These are phyloP conservation scores for Lanmaoa pseudosensibilis DNA, from an alignment of 768 basidiomycete species.

Conservation along the genomic window DNA sequence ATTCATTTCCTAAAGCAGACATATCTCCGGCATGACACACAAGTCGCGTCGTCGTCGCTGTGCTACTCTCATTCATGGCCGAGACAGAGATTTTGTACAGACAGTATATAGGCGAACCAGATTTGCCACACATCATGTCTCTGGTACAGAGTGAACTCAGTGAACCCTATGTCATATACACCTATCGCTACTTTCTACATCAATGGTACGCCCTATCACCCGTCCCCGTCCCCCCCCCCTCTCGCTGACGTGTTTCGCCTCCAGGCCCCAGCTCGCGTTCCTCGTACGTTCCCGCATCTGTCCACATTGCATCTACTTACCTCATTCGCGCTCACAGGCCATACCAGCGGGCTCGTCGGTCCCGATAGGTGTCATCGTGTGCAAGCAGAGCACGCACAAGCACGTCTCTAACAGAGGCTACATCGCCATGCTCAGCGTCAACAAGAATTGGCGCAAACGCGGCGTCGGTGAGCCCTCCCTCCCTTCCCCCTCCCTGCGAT, in stretches of 20 bases:
- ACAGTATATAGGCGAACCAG: conserved; percentile 71
- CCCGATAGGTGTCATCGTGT: conserved; percentile 91
- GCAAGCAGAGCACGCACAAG: conserved; percentile 92
- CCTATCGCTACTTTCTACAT: conserved; percentile 94
- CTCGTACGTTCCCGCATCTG: conserved; percentile 45
- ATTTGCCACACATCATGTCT: conserved; percentile 80
- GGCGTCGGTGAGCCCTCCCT: conserved; percentile 75
- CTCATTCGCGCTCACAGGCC: conserved; percentile 15
- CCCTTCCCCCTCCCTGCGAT: background rate
- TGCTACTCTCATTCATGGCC: too few species aligned
- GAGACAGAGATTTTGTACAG: conserved; percentile 56
- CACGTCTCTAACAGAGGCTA: conserved; percentile 83
- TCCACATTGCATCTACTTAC: background rate
- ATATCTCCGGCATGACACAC: too few species aligned
- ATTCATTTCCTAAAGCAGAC: background rate
- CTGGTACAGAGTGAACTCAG: conserved; percentile 90
- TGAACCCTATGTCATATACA: conserved; percentile 96
- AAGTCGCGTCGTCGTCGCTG: too few species aligned
- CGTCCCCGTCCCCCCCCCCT: too few species aligned
- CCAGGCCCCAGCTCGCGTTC: conserved; percentile 87
- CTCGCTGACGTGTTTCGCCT: conserved; percentile 2
- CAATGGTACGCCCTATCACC: conserved; percentile 69
- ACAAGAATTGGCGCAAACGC: conserved; percentile 78
- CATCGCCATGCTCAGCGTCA: conserved; percentile 96
- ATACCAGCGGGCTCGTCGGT: conserved; percentile 34